A percentile compares a stretch with the other conserved stretches of the same genome.
phyloP scores from a whole-genome alignment of 1,139 yeast species.

The Suhomyces panamericanus region DNA sequence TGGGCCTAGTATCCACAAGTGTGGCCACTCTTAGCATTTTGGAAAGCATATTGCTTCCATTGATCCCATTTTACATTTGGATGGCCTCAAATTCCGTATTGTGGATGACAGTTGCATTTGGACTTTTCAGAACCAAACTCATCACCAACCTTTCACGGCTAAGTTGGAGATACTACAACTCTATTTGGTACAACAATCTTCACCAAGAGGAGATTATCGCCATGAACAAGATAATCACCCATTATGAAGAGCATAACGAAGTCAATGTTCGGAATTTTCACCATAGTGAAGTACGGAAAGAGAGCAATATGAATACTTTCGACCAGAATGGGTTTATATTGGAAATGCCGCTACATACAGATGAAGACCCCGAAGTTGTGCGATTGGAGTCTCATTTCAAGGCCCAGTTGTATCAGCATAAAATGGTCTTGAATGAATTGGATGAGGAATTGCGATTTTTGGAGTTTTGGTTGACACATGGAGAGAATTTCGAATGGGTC shows the following conservation, averaged over 20 bases:
- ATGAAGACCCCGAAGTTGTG: constrained; percentile 13
- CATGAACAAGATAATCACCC: constrained; percentile 35
- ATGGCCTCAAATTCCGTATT: constrained; percentile 11
- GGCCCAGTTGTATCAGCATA: constrained; percentile 28
- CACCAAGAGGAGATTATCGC: constrained; percentile 32
- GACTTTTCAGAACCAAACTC: constrained; percentile 16
- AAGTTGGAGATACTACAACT: constrained; percentile 37
- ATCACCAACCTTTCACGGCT: constrained; percentile 29
- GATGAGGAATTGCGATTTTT: constrained; percentile 39
- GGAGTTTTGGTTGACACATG: constrained; percentile 39
- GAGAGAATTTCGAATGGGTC: constrained; percentile 62
- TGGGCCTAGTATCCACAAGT: background rate
- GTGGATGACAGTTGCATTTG: constrained; percentile 10
- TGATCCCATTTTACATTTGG: constrained; percentile 15
- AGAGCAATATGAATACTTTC: constrained; percentile 20
- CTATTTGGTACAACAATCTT: constrained; percentile 21
- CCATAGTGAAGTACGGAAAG: constrained; percentile 31
- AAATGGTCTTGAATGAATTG: constrained; percentile 34
- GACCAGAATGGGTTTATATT: constrained; percentile 29
- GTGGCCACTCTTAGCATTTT: background rate
- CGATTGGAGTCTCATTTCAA: constrained; percentile 25
- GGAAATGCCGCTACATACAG: constrained; percentile 24
- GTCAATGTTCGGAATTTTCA: constrained; percentile 42
- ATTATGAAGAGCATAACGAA: constrained; percentile 44
- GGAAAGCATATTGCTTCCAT: constrained; percentile 14